Evolutionary conservation across 257 asterid species (phyloP), one percentile per base, ranked within the genome.

Genomic region (Rubia yunnanensis): DNA sequence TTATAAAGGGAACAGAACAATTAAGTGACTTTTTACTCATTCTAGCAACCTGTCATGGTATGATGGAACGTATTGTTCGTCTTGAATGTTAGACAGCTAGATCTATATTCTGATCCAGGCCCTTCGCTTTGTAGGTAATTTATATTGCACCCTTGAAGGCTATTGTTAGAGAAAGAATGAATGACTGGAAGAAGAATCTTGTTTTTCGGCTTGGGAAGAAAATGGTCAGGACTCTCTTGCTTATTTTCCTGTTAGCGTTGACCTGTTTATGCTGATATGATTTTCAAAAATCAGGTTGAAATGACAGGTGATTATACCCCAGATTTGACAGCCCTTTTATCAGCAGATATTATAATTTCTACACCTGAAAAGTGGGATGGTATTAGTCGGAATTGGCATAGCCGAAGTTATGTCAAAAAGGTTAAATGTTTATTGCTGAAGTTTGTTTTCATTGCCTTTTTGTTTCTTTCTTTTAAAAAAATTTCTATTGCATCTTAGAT

Each of bases 311-410:
- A 92, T 68, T 92, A 87, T 73, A 92, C 99, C 58, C 99, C 99
- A 30, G 97, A 92, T 76, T 22, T 92, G 81, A 69, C 71, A 66
- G 96, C 95, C 69, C 86, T 92, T 66, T 80, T 88, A 80, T 81
- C 89, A 7, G 94, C 99, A 24, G 97, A 92, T 72, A 89, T 92
- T 56, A 92, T 92, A 59, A 89, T 92, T 77, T 87, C 97, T 63
- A 92, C 99, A 68, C 99, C 99, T 27, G 99, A 92, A 73, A 92
- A 92, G 80, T 92, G 99, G 99, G 99, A 92, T 72, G 99, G 99
- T 60, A 92, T 92, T 74, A 92, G 99, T 70, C 99, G 99, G 60
- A 89, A 86, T 69, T 92, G 99, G 99, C 97, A 92, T 72, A 81
- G 84, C 71, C 90, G 99, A 61, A 82, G 84, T 71, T 92, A 92